phyloP scores from a whole-genome alignment of 2,329 filamentous ascomycete genomes.

The Emmonsiellopsis sp. region DNA sequence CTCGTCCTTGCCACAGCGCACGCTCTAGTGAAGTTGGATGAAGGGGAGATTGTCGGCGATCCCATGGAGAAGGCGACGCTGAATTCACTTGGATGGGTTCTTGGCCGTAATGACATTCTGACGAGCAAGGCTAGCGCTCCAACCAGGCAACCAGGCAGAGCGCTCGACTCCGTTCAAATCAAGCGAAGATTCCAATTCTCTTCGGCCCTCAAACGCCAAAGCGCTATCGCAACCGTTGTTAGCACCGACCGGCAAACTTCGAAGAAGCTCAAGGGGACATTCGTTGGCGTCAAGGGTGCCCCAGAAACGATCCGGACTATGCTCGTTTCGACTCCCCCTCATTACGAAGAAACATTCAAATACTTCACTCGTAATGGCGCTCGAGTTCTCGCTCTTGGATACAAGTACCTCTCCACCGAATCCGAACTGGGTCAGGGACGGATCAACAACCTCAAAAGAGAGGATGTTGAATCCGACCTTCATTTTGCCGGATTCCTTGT shows the following conservation, averaged over 20 bases:
- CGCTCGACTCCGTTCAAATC: slow-evolving; percentile 72
- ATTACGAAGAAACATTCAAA: slow-evolving; percentile 98
- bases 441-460: slow-evolving; percentile 90
- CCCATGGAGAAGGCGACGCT: slow-evolving; percentile 98
- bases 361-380: slow-evolving; percentile 95
- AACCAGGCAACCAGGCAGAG: slow-evolving; percentile 34
- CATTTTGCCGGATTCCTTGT: slow-evolving; percentile 93
- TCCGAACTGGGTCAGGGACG: slow-evolving; percentile 70
- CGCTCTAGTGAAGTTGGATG: slow-evolving; percentile 88
- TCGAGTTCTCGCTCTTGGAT: slow-evolving; percentile 84
- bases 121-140: slow-evolving; percentile 49
- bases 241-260: slow-evolving; percentile 62
- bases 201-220: slow-evolving; percentile 90
- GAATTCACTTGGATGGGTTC: slow-evolving; percentile 76
- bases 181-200: slow-evolving; percentile 98
- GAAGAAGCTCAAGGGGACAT: slow-evolving; percentile 71
- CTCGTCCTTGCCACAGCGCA: slow-evolving; percentile 91
- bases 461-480: slow-evolving; percentile 76
- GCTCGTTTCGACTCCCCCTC: slow-evolving; percentile 67
- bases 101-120: slow-evolving; percentile 82
- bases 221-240: slow-evolving; percentile 77
- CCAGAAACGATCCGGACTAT: slow-evolving; percentile 95
- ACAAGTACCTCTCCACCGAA: slow-evolving; percentile 79
- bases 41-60: slow-evolving; percentile 93
- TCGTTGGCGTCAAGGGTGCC: slow-evolving; percentile 92